These are phyloP conservation scores for Pilaira anomala DNA, from an alignment of 192 early-diverging fungal genomes.

Conservation along the genomic window DNA sequence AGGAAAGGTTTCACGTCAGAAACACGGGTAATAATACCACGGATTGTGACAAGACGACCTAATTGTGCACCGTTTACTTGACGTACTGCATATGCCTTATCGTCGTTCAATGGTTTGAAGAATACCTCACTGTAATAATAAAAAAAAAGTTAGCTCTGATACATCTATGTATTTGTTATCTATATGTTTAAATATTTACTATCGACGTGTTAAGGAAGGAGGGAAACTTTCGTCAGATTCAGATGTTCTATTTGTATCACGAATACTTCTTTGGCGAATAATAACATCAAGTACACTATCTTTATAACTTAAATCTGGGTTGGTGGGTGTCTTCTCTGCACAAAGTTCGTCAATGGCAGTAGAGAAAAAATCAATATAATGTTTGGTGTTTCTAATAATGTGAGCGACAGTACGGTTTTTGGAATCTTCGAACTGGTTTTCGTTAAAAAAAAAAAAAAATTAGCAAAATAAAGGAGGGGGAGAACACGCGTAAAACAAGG, in stretches of 20 bases:
- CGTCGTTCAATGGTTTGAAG: constrained; percentile 69
- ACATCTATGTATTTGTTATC: background rate
- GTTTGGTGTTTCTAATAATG: constrained; percentile 83
- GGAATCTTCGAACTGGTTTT: constrained; percentile 40
- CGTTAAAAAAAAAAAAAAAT: background rate
- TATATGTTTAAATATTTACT: constrained; percentile 51
- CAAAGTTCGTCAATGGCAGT: constrained; percentile 69
- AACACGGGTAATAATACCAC: constrained; percentile 92
- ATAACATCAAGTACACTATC: constrained; percentile 88
- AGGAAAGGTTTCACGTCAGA: constrained; percentile 91
- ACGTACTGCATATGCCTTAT: constrained; percentile 75
- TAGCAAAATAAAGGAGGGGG: background rate
- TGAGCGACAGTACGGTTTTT: constrained; percentile 48
- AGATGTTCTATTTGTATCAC: constrained; percentile 49
- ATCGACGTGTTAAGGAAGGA: constrained; percentile 78
- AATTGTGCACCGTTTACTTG: constrained; percentile 77
- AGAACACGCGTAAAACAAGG: background rate
- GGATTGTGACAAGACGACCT: constrained; percentile 83
- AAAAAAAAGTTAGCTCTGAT: background rate
- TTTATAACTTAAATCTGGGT: constrained; percentile 54
- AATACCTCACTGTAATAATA: constrained; percentile 58
- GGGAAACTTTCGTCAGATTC: constrained; percentile 58
- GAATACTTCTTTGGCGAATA: constrained; percentile 76
- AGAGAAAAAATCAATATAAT: constrained; percentile 79
- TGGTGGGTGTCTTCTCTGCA: constrained; percentile 46